A percentile compares a stretch with the other conserved stretches of the same genome.
phyloP scores from a whole-genome alignment of 768 basidiomycete species.

The Auricularia cornea region DNA sequence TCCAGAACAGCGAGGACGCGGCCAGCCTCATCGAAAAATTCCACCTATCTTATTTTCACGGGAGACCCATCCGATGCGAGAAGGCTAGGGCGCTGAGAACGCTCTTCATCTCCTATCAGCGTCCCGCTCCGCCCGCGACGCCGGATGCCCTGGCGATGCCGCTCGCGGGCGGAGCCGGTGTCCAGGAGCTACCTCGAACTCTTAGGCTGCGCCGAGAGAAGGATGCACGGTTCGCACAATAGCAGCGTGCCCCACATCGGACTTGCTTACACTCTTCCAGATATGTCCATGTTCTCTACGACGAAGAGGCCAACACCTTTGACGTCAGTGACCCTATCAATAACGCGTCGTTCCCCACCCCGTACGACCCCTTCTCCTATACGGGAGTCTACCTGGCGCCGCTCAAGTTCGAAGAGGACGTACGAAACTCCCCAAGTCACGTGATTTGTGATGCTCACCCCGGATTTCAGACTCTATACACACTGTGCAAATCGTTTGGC shows the following conservation, averaged over 20 bases:
- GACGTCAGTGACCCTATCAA: neutral
- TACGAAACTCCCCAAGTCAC: slow-evolving; percentile 17
- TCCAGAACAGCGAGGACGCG: slow-evolving; percentile 32
- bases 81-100: slow-evolving; percentile 69
- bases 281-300: slow-evolving; percentile 41
- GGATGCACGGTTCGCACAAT: slow-evolving; percentile 5
- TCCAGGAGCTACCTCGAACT: slow-evolving; percentile 27
- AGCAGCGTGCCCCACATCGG: no score
- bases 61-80: slow-evolving; percentile 68
- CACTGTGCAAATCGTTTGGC: slow-evolving; percentile 54
- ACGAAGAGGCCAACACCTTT: slow-evolving; percentile 39
- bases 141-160: slow-evolving; percentile 1
- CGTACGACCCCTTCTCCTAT: slow-evolving; percentile 17
- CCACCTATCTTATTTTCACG: slow-evolving; percentile 51
- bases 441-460: neutral
- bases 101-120: slow-evolving; percentile 61
- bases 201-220: slow-evolving; percentile 20
- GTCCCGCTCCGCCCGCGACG: neutral
- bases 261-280: slow-evolving; percentile 15
- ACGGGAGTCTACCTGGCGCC: slow-evolving; percentile 44
- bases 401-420: slow-evolving; percentile 52
- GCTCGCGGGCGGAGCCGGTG: neutral
- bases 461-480: slow-evolving; percentile 29
- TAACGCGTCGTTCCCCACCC: slow-evolving; percentile 9
- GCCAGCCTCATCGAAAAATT: slow-evolving; percentile 51